Conservation (phyloP, 129 eudicot genomes). For the Pseudognaphalium luteoalbum region DNA sequence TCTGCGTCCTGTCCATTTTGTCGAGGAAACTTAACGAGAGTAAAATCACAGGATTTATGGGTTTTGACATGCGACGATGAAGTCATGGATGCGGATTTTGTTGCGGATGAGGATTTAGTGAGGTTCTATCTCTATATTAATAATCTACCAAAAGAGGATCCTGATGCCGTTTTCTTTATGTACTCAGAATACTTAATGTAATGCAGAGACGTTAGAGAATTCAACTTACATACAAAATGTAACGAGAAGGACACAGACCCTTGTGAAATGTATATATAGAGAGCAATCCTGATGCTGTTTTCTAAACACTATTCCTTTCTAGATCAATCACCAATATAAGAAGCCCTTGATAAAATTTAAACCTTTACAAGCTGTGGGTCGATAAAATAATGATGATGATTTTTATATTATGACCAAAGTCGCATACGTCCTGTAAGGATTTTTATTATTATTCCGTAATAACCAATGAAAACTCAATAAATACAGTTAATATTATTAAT, state of each 20-base stretch:
- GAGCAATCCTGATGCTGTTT: neutral
- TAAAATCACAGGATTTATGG: constrained; percentile 83
- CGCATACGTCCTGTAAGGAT: no score
- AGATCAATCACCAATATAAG: no score
- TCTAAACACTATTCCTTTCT: neutral
- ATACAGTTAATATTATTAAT: no score
- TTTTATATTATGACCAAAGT: no score
- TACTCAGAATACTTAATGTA: constrained; percentile 73
- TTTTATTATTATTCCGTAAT: no score
- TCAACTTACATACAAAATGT: constrained; percentile 48
- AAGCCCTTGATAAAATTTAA: no score
- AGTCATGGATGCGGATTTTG: constrained; percentile 62
- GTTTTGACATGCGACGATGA: constrained; percentile 73
- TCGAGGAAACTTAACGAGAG: constrained; percentile 79
- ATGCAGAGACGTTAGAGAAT: constrained; percentile 7
- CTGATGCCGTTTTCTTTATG: constrained; percentile 78
- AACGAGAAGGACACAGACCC: constrained; percentile 32
- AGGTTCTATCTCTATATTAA: constrained; percentile 67
- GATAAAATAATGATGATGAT: no score
- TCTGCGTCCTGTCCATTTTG: constrained; percentile 97
- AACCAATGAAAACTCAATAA: no score
- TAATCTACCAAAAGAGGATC: constrained; percentile 70
- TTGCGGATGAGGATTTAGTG: constrained; percentile 61
- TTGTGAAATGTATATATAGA: constrained; percentile 50
- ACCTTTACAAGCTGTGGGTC: no score